Base-by-base conservation (phyloP, 2,329 filamentous ascomycete species). In the Fusarium sp. region DNA sequence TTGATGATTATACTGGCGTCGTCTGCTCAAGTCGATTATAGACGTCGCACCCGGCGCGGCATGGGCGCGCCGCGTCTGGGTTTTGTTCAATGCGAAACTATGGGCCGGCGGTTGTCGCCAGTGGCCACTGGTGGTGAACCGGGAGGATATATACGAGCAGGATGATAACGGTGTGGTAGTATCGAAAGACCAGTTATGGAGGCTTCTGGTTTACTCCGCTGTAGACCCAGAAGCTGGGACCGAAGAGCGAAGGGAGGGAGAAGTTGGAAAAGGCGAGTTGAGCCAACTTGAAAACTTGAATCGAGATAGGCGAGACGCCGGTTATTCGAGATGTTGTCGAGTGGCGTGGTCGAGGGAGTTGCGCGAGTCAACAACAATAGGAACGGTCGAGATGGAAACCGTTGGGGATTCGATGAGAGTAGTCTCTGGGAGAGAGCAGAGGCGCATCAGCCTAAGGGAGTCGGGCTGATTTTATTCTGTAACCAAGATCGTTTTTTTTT, bases 151-250 rank as follows among this genome's bases (percentile, higher is more conserved):
- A 43, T 60, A 61, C 48, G 37, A 64, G 54, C 58, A 45, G 30
- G 54, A 65, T 56, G 64, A 54, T 64, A 57, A 48, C 13, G 65
- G 64, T 30, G 64, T 66, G 35, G 20, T 58, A 52, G 63, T 62
- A 67, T 71, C 61, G 63, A 60, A 69, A 68, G 67, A 56, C 76
- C 78, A 96, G 87, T 98, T 98, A 98, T 89, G 96, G 96, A 84
- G 97, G 96, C 87, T 97, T 96, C 89, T 95, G 97, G 89, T 97
- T 94, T 88, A 95, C 94, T 93, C 96, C 95, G 89, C 92, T 92
- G 85, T 96, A 96, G 92, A 97, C 95, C 95, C 95, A 94, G 89
- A 92, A 92, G 84, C 92, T 92, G 86, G 95, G 96, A 89, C 95
- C 95, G 85, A 96, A 92, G 88, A 97, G 94, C 91, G 95, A 95